These are phyloP conservation scores for Setaria viridis DNA, from an alignment of 202 grass and related monocot genomes.

Conservation along the genomic window DNA sequence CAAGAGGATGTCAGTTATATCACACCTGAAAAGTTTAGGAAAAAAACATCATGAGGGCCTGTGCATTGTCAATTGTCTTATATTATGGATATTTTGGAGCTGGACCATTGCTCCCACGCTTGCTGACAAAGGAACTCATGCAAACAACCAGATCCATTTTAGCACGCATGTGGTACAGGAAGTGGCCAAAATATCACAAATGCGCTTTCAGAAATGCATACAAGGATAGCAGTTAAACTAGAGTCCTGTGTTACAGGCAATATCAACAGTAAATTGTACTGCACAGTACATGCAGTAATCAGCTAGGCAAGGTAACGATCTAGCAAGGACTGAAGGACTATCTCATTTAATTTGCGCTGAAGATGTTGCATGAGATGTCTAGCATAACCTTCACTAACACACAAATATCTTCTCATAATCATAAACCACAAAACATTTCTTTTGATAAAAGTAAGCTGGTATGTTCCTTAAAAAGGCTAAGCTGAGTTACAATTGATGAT, in stretches of 20 bases:
- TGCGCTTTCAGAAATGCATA: neutral
- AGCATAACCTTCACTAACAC: neutral
- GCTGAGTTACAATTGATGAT: neutral
- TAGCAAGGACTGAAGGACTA: slow-evolving; percentile 23
- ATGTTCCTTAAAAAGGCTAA: neutral
- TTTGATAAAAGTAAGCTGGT: neutral
- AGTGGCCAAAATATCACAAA: slow-evolving; percentile 23
- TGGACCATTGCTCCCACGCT: neutral
- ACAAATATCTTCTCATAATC: neutral
- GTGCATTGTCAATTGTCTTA: neutral
- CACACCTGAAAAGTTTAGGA: slow-evolving; percentile 61
- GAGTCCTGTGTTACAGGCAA: neutral
- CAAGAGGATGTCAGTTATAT: slow-evolving; percentile 84
- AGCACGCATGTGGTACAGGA: neutral
- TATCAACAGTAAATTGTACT: neutral
- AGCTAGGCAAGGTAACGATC: slow-evolving; percentile 23
- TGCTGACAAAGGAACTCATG: slow-evolving; percentile 16
- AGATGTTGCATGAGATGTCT: neutral
- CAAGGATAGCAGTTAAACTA: neutral
- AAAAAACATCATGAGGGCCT: slow-evolving; percentile 3
- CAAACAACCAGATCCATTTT: neutral
- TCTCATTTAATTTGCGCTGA: slow-evolving; percentile 15
- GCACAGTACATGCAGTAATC: neutral
- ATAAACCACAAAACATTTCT: neutral
- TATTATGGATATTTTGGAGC: slow-evolving; percentile 1